These are phyloP conservation scores for Sphagnurus paluster DNA, from an alignment of 1,284 basidiomycete genomes.

Conservation along the genomic window DNA sequence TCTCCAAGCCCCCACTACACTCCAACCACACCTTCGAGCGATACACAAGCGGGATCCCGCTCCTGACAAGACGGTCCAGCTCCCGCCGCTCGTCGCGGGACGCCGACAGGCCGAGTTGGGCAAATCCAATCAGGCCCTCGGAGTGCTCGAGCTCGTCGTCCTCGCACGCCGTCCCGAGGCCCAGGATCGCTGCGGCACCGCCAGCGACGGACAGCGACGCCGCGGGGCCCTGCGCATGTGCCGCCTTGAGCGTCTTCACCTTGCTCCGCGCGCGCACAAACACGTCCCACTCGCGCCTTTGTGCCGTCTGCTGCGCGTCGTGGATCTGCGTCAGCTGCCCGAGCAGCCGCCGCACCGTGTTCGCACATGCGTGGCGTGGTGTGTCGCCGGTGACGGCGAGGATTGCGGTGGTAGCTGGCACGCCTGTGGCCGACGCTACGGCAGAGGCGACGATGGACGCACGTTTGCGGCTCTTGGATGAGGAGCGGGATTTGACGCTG, in stretches of 20 bases:
- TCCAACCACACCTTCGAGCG: constrained; percentile 90
- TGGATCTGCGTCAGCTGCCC: constrained; percentile 86
- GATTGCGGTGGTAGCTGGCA: constrained; percentile 45
- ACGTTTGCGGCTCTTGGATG: constrained; percentile 47
- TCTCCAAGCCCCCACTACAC: constrained; percentile 89
- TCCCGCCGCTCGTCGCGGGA: constrained; percentile 78
- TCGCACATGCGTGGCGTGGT: constrained; percentile 70
- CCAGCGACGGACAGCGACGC: constrained; percentile 32
- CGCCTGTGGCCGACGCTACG: constrained; percentile 23
- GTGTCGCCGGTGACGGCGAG: constrained; percentile 57
- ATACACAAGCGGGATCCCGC: constrained; percentile 88
- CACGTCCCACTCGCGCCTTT: constrained; percentile 84
- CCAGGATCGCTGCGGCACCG: constrained; percentile 59
- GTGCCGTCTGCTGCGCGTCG: constrained; percentile 75
- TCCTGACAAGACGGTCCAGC: constrained; percentile 78
- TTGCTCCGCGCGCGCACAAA: constrained; percentile 70
- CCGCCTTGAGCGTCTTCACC: constrained; percentile 36
- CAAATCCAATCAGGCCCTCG: constrained; percentile 83
- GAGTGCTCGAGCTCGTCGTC: constrained; percentile 73
- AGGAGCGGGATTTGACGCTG: constrained; percentile 49
- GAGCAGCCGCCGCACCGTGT: constrained; percentile 77
- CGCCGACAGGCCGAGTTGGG: constrained; percentile 77
- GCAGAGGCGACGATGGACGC: constrained; percentile 39
- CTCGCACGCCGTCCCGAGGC: constrained; percentile 59
- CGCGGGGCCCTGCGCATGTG: constrained; percentile 25